Evolutionary conservation across 495 filamentous ascomycete species (phyloP).

Genomic region (Hypoxylon fuscum): DNA sequence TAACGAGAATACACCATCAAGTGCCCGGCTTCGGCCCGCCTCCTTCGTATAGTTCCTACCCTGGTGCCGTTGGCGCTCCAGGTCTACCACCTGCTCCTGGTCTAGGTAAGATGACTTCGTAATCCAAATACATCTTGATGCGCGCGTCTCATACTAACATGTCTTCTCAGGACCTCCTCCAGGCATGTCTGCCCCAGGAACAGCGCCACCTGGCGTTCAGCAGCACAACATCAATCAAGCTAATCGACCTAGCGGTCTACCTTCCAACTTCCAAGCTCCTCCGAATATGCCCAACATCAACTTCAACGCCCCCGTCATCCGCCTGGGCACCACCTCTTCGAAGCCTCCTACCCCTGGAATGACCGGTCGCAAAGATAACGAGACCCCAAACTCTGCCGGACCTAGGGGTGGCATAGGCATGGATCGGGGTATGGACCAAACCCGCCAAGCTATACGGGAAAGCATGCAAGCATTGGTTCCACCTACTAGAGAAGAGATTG

Average conservation of each 20-base stretch:
- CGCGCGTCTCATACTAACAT: constrained; percentile 22
- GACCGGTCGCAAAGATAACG: constrained; percentile 49
- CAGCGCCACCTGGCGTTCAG: constrained; percentile 80
- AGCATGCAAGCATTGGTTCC: constrained; percentile 80
- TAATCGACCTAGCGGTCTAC: constrained; percentile 80
- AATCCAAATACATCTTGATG: constrained; percentile 10
- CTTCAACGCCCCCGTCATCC: constrained; percentile 96
- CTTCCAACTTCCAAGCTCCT: constrained; percentile 87
- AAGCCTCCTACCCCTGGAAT: constrained; percentile 68
- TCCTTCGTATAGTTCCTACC: constrained; percentile 76
- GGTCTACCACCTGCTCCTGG: constrained; percentile 82
- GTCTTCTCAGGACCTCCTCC: constrained; percentile 64
- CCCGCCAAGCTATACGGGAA: constrained; percentile 75
- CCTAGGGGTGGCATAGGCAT: constrained; percentile 74
- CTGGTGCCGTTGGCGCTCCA: constrained; percentile 67
- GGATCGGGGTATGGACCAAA: constrained; percentile 69
- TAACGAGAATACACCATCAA: constrained; percentile 24
- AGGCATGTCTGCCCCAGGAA: constrained; percentile 83
- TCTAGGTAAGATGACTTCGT: constrained; percentile 70
- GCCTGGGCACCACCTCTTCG: constrained; percentile 75
- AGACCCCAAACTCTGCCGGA: constrained; percentile 54
- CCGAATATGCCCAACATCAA: constrained; percentile 97
- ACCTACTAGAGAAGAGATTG: constrained; percentile 87
- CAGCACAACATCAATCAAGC: constrained; percentile 72
- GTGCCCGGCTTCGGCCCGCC: constrained; percentile 72